Evolutionary conservation across 768 basidiomycete genomes (phyloP), one percentile per base, ranked within the genome.

Genomic region (Hemileccinum impolitum): DNA sequence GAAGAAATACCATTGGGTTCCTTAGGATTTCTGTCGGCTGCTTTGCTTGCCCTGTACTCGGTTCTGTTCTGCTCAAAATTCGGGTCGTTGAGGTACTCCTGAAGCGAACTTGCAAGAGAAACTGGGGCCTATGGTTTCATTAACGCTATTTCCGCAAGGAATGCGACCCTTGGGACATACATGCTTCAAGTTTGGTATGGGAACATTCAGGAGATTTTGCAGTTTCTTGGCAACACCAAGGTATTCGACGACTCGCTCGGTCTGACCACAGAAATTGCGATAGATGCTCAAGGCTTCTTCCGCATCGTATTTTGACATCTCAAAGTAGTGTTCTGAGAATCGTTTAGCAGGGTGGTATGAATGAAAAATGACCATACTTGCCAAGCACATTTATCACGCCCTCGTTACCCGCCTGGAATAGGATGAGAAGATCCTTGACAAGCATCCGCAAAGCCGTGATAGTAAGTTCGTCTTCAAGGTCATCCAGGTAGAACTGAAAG

Each of bases 371-470:
- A 15, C 12, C 12, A 19, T 73, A 70, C 67, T 70, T 70, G 79
- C 84, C 94, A 39, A 89, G 72, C 31, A 87, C 81, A 58, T 88
- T 89, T 60, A 86, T 84, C 15, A 87, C 91, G 35, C 94, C 96
- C 63, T 99, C 96, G 58, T 99, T 99, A 36, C 92, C 87, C 2
- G 93, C 93, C 64, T 96, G 94, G 65, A 97, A 97, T 15, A 98
- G 75, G 47, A 97, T 90, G 45, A 98, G 78, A 3, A 98, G 79
- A 65, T 99, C 96, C 64, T 97, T 98, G 57, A 96, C 90, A 25
- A 97, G 77, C 87, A 99, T 91, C 37, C 90, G 79, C 44, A 97
- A 75, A 3, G 95, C 91, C 3, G 86, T 82, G 43, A 90, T 85
- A 1, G 86, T 90, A 35, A 98, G 77, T 61, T 95, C 90, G 62